Evolutionary conservation across 78 protist genomes (phyloP).

Genomic region (Dictyostelium discoideum): DNA sequence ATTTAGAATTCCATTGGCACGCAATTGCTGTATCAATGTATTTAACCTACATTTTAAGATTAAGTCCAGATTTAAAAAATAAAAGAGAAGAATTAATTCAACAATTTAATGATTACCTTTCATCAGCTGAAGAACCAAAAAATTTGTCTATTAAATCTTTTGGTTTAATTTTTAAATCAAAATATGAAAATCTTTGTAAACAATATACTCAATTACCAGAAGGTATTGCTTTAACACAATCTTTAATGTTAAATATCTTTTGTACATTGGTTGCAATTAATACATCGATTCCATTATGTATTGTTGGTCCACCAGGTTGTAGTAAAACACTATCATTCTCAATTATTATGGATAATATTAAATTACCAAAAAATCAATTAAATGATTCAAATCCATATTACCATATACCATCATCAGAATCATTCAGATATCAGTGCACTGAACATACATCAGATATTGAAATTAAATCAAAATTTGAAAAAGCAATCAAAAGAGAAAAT

Average conservation of each 20-base stretch:
- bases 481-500: conserved; percentile 19
- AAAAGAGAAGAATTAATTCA: neutral
- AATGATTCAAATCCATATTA: neutral
- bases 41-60: conserved; percentile 13
- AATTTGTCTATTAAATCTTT: neutral
- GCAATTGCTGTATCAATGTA: neutral
- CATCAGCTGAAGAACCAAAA: neutral
- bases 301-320: conserved; percentile 51
- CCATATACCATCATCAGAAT: neutral
- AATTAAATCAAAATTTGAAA: neutral
- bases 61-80: neutral
- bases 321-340: neutral
- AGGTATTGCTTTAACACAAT: conserved; percentile 19
- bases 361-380: neutral
- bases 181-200: neutral
- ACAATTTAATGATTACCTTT: neutral
- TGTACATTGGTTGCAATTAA: neutral
- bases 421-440: conserved; percentile 44
- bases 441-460: conserved; percentile 49
- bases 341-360: conserved; percentile 44
- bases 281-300: neutral
- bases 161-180: neutral
- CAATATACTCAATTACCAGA: neutral
- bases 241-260: neutral
- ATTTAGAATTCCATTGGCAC: conserved; percentile 14